Evolutionary conservation across 192 early-diverging fungal species (phyloP), one percentile per base, ranked within the genome.

Genomic region (Funneliformis geosporum): DNA sequence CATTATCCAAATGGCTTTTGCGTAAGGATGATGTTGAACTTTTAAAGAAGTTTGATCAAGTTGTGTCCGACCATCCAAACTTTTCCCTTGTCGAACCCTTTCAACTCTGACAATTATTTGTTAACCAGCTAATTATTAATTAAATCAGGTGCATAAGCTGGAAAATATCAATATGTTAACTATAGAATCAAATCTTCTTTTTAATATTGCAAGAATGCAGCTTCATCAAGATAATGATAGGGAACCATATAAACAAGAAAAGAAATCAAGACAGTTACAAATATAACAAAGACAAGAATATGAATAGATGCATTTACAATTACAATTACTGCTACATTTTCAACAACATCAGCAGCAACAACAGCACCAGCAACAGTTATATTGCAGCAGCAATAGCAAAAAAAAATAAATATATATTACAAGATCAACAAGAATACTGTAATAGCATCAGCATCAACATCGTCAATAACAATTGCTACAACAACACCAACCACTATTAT

Each of bases 181-280:
- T 98, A 70, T 93, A 96, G 81, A 96, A 96, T 75, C 94, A 95
- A 65, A 98, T 98, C 86, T 87, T 90, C 27, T 85, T 98, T 3
- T 85, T n/a, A n/a, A n/a, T 25, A 65, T 27, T 65, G 27, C 67
- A 18, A 67, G 42, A 21, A 3, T 61, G 21, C 78, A 69, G 43
- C 43, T 43, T 11, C 78, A 70, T 12, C 66, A 60, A 42, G 33
- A 33, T 33, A 33, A 33, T 0, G 33, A 33, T 33, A 33, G 2
- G 33, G 33, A 2, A 33, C 33, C 33, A 33, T 33, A 33, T 33
- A 16, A 64, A 21, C 55, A 61, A 23, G 59, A 72, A 23, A 14
- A 71, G 5, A 60, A 76, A 64, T 46, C 39, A 43, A 11, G 18
- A 60, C 70, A 64, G 28, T 5, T 55, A 21, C 62, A 78, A 67